Evolutionary conservation across 2,329 filamentous ascomycete genomes (phyloP).

Genomic region (Graphilbum ipis-grandicollis): DNA sequence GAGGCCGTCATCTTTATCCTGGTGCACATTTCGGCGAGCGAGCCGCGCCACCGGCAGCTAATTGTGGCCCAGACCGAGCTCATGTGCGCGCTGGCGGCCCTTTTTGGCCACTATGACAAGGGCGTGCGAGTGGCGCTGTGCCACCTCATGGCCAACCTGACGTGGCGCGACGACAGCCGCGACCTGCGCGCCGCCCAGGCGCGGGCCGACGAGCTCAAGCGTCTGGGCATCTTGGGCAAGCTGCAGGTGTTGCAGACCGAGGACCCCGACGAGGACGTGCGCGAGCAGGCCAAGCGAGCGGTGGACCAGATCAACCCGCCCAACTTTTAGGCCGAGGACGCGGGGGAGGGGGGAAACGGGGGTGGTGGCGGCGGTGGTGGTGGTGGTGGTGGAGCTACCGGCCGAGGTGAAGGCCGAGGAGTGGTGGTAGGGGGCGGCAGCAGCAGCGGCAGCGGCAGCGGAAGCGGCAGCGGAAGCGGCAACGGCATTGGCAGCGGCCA

Average conservation of each 20-base stretch:
- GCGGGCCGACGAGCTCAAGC: constrained; percentile 51
- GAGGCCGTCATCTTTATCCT: constrained; percentile 65
- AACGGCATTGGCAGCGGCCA: too few relatives aligned
- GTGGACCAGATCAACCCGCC: constrained; percentile 41
- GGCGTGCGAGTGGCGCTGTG: constrained; percentile 65
- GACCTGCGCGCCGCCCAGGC: constrained; percentile 49
- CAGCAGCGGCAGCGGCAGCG: too few relatives aligned
- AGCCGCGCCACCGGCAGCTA: constrained; percentile 59
- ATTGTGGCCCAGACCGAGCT: constrained; percentile 63
- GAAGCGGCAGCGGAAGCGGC: too few relatives aligned
- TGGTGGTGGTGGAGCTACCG: too few relatives aligned
- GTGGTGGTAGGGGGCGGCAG: too few relatives aligned
- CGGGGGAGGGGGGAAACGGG: too few relatives aligned
- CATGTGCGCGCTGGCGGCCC: constrained; percentile 52
- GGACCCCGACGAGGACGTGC: constrained; percentile 65
- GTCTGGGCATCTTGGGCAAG: constrained; percentile 52
- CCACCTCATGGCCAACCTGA: constrained; percentile 73
- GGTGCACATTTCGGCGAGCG: constrained; percentile 73
- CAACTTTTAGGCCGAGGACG: background rate
- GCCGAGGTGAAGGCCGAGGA: too few relatives aligned
- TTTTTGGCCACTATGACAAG: constrained; percentile 56
- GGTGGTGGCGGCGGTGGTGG: too few relatives aligned
- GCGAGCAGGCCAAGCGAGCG: constrained; percentile 69
- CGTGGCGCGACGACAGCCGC: constrained; percentile 58
- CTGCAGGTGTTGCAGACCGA: constrained; percentile 41